phyloP scores from a whole-genome alignment of 306 rosid species.

The Pachyrhizus erosus region DNA sequence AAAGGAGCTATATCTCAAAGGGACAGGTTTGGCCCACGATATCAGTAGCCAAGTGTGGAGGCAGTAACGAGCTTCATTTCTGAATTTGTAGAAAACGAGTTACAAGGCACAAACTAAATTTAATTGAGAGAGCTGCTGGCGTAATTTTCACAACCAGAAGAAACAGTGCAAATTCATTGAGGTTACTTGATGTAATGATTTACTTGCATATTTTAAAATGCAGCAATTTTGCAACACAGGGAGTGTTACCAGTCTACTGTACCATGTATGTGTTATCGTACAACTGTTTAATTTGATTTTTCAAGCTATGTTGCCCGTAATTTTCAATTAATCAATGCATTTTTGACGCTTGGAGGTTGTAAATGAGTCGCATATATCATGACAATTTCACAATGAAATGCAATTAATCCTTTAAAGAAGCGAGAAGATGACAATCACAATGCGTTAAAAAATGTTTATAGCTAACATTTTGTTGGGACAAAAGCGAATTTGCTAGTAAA shows the following conservation, averaged over 20 bases:
- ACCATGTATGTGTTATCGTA: conserved; percentile 5
- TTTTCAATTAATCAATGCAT: conserved; percentile 6
- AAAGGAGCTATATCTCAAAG: conserved; percentile 1
- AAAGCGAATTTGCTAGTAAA: conserved; percentile 61
- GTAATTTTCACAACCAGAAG: conserved; percentile 32
- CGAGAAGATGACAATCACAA: conserved; percentile 12
- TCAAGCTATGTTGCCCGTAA: neutral
- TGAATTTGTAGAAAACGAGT: conserved; percentile 25
- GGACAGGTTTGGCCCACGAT: neutral
- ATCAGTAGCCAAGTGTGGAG: conserved; percentile 24
- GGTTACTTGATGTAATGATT: neutral
- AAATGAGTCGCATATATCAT: neutral
- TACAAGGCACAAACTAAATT: conserved; percentile 38
- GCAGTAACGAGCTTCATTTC: conserved; percentile 6
- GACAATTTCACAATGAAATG: conserved; percentile 28
- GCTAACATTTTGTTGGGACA: conserved; percentile 54
- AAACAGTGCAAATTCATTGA: neutral
- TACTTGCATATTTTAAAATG: conserved; percentile 25
- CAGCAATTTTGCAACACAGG: conserved; percentile 12
- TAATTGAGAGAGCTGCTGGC: conserved; percentile 33
- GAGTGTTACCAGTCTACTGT: neutral
- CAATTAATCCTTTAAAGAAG: conserved; percentile 22
- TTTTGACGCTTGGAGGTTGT: neutral
- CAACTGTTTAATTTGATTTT: neutral
- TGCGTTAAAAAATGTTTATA: neutral